A percentile compares a stretch with the other conserved stretches of the same genome.
phyloP scores from a whole-genome alignment of 2,329 filamentous ascomycete genomes.

The Knoxdaviesia capensis region DNA sequence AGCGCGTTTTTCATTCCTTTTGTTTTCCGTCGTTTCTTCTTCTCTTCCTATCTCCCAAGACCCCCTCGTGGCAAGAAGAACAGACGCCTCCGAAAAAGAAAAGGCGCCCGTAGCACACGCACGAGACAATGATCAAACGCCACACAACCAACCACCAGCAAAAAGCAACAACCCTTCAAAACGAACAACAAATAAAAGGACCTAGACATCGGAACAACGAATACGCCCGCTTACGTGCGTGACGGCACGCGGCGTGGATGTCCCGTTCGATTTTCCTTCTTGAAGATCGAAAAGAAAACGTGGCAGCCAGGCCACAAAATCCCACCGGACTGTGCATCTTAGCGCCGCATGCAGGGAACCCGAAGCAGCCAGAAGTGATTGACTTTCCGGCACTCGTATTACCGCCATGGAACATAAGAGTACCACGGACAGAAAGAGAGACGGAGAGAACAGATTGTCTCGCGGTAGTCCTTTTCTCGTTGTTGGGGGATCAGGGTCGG shows the following conservation, averaged over 20 bases:
- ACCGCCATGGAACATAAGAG: neutral
- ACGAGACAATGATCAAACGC: no score
- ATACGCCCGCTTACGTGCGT: no score
- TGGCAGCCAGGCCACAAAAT: neutral
- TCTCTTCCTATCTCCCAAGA: no score
- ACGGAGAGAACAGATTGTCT: no score
- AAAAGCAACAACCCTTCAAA: neutral
- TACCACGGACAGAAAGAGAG: no score
- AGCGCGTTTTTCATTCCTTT: no score
- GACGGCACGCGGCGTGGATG: no score
- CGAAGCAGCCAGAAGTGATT: neutral
- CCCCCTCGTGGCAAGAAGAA: no score
- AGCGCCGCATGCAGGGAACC: neutral
- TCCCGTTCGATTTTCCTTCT: neutral
- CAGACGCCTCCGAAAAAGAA: no score
- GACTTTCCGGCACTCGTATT: neutral
- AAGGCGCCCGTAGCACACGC: no score
- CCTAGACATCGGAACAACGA: neutral
- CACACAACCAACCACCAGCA: neutral
- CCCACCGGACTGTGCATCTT: neutral
- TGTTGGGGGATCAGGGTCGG: neutral
- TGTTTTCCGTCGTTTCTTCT: no score
- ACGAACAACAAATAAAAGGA: neutral
- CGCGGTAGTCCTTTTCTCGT: neutral
- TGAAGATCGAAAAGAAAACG: neutral